These are phyloP conservation scores for Sporisorium exsertum DNA, from an alignment of 1,284 basidiomycete genomes.

Conservation along the genomic window DNA sequence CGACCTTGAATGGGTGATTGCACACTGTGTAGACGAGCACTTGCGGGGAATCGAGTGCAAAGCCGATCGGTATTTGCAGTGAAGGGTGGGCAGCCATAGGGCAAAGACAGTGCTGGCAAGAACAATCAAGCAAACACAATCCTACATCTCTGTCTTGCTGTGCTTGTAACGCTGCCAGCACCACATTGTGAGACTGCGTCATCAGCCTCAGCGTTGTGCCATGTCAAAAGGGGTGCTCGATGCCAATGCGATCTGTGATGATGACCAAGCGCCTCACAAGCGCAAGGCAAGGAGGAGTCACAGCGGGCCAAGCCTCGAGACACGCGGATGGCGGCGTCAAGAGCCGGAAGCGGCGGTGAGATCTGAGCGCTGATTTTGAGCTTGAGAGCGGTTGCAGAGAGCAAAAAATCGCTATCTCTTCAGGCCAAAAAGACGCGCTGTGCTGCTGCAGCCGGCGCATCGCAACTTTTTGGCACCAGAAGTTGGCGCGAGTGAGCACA, in stretches of 20 bases:
- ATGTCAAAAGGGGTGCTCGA: no score
- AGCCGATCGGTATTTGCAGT: background rate
- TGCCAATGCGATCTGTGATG: background rate
- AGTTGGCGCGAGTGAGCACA: background rate
- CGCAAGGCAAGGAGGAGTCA: no score
- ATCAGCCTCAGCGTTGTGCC: no score
- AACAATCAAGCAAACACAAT: background rate
- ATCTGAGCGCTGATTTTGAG: background rate
- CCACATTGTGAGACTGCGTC: background rate
- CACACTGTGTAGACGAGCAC: constrained; percentile 16
- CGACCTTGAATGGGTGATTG: constrained; percentile 19
- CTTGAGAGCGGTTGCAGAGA: background rate
- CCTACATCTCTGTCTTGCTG: background rate
- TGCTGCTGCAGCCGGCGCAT: background rate
- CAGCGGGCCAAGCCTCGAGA: background rate
- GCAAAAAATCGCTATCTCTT: constrained; percentile 6
- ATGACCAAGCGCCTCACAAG: background rate
- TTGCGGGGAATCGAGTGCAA: background rate
- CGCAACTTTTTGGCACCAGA: background rate
- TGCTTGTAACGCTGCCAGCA: background rate
- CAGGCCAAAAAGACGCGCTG: constrained; percentile 7
- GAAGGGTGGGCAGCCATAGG: background rate
- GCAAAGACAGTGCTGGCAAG: background rate
- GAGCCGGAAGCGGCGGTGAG: background rate
- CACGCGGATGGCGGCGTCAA: background rate